Evolutionary conservation across 208 protist species (phyloP), one percentile per base, ranked within the genome.

Genomic region (Novymonas esmeraldas): DNA sequence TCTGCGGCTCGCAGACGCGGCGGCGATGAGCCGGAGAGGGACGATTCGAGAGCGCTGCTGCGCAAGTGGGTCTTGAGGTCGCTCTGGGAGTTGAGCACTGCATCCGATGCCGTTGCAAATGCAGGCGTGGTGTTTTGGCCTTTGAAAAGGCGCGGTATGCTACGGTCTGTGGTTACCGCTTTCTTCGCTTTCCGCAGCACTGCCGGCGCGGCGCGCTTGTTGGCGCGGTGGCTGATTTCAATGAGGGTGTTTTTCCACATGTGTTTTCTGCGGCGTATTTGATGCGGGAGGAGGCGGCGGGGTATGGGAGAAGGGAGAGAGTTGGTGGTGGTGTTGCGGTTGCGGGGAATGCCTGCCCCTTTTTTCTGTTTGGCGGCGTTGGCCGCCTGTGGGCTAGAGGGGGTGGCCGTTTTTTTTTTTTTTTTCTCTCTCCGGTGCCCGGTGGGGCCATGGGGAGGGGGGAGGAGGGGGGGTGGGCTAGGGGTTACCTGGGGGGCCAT

Each of bases 1-100:
- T 73, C 67, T 39, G 18, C 14, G 10, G 52, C n/a, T n/a, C 67
- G 42, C 6, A 73, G 5, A 10, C 1, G 28, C 14, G 46, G 59
- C 6, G 60, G 28, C 6, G 10, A 48, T 31, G 46, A n/a, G n/a
- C n/a, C 49, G 20, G 45, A 34, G 22, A 80, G 38, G 4, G 59
- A 69, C 16, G 69, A 61, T 29, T 66, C 36, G 6, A 73, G 63
- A 34, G 44, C 39, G 24, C 67, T 73, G 42, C 29, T 55, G 9
- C 48, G 49, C 4, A 61, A 28, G 2, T 65, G 57, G n/a, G 33
- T 52, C 13, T 55, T 28, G 24, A 52, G 66, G 0, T 66, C 59
- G 31, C 24, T 34, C 10, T 54, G 50, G 22, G 67, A 50, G 14
- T 45, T 20, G n/a, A 38, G 16, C 52, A 73, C 31, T 1, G 51